Evolutionary conservation across 2,329 filamentous ascomycete species (phyloP), one percentile per base, ranked within the genome.

Genomic region (Hymenoscyphus linearis): DNA sequence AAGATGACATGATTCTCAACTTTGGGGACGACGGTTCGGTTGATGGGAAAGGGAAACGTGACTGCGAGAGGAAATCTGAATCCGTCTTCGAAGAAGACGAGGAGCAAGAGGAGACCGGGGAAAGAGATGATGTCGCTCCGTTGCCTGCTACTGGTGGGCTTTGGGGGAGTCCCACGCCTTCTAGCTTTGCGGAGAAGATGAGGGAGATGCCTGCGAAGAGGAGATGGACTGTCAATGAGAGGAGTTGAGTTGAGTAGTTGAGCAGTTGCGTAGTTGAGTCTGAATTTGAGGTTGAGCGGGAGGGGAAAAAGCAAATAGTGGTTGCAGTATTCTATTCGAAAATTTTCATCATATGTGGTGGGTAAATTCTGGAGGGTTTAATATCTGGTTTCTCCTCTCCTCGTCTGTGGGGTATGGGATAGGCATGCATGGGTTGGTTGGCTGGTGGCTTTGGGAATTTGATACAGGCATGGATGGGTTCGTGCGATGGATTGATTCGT

Each of bases 171-270:
- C 77, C 78, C 2, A 72, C 73, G 57, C 76, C 79, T 22, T 74
- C 77, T 14, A 77, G 74, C 7, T 76, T 79, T 50, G 78, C 76
- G 0, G 81, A 83, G 58, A 74, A 73, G 34, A 72, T 76, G 34
- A 74, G 79, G 6, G 82, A 84, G 60, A 77, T 75, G 36, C 74
- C 76, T 22, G 74, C 76, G 1, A 85, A 84, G 72, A 72, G 82
- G 57, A 76, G 82, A 26, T 85, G 82, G 82, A 83, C 82, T 25
- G 77, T 84, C 4, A 83, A 77, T 53, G 82, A 85, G 37, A 63
- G 65, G 2, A 61, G 53, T 37, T 62, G 22, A 40, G 37, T 60
- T 13, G 25, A 26, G 25, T 1, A 4, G 10, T 12, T 52, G 16
- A 9, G 6, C n/a, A 10, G 10, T n/a, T n/a, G n/a, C n/a, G n/a